A percentile compares a stretch with the other conserved stretches of the same genome.
phyloP scores from a whole-genome alignment of 331 rosid species.

The Rhamnella rubrinervis region DNA sequence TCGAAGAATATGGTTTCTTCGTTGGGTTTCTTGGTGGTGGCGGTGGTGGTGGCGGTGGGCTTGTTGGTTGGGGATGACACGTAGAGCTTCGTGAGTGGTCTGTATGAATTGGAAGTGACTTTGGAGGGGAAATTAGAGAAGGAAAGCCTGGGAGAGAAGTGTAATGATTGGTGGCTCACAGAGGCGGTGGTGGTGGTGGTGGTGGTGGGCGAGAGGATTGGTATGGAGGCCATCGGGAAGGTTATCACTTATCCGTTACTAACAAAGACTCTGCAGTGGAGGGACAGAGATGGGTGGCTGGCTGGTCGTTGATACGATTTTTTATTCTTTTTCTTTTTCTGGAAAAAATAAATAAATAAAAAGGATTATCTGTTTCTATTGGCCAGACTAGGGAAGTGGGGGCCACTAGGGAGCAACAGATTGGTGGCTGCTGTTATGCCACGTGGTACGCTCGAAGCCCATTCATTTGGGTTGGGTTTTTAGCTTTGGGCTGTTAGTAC shows the following conservation, averaged over 20 bases:
- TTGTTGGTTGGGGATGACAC: slow-evolving; percentile 78
- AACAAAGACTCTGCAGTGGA: background rate
- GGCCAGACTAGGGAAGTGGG: slow-evolving; percentile 23
- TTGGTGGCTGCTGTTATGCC: slow-evolving; percentile 11
- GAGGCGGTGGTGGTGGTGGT: slow-evolving; percentile 31
- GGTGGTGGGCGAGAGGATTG: slow-evolving; percentile 51
- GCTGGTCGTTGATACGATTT: slow-evolving; percentile 4
- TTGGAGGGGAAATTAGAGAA: slow-evolving; percentile 23
- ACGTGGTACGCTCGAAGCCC: background rate
- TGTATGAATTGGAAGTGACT: slow-evolving; percentile 16
- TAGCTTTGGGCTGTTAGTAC: no score
- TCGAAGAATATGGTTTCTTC: slow-evolving; percentile 78
- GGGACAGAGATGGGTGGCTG: background rate
- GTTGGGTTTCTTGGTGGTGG: slow-evolving; percentile 32
- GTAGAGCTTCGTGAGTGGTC: slow-evolving; percentile 47
- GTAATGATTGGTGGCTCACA: slow-evolving; percentile 23
- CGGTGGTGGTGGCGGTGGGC: slow-evolving; percentile 26
- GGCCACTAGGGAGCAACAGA: background rate
- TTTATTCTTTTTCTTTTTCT: slow-evolving; percentile 1
- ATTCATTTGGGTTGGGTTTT: no score
- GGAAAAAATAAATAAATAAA: background rate
- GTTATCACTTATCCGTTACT: slow-evolving; percentile 29
- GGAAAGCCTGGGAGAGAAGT: slow-evolving; percentile 20
- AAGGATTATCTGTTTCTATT: slow-evolving; percentile 1
- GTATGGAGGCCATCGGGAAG: slow-evolving; percentile 47